phyloP scores from a whole-genome alignment of 441 rosid species.

The Arabidopsis lyrata region DNA sequence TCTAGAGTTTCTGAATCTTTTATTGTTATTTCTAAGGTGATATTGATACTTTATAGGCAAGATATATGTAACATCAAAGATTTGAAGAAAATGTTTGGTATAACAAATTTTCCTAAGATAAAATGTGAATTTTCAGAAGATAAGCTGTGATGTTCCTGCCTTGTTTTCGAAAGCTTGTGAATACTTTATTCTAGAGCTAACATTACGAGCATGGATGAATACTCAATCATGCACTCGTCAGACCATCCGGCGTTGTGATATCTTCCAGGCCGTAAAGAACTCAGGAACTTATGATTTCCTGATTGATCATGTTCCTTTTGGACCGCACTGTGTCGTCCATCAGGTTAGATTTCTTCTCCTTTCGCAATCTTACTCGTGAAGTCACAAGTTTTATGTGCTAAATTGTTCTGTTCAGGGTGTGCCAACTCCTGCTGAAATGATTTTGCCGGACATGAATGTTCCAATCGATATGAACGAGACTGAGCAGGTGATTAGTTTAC shows the following conservation, averaged over 20 bases:
- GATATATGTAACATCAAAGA: too few species aligned
- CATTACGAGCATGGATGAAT: too few species aligned
- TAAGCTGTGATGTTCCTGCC: too few species aligned
- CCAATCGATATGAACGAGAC: constrained; percentile 2
- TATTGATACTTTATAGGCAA: too few species aligned
- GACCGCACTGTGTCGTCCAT: constrained; percentile 15
- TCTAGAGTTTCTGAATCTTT: too few species aligned
- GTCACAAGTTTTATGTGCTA: neutral
- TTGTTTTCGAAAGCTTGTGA: too few species aligned
- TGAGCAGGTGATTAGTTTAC: constrained; percentile 7
- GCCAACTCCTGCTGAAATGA: neutral
- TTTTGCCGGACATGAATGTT: constrained; percentile 17
- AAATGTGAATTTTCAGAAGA: too few species aligned
- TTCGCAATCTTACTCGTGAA: neutral
- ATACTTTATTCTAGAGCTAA: too few species aligned
- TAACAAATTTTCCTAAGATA: too few species aligned
- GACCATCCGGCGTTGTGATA: constrained; percentile 36
- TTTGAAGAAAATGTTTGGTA: too few species aligned
- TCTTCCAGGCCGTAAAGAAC: neutral
- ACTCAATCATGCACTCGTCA: constrained; percentile 26
- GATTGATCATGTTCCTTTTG: constrained; percentile 22
- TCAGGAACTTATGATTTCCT: constrained; percentile 25
- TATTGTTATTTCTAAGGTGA: too few species aligned
- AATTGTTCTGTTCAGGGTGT: constrained; percentile 4
- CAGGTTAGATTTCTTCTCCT: constrained; percentile 14